A percentile compares a stretch with the other conserved stretches of the same genome.
Conservation (phyloP, 1,284 basidiomycete species). For the Trichosporon sp. region DNA sequence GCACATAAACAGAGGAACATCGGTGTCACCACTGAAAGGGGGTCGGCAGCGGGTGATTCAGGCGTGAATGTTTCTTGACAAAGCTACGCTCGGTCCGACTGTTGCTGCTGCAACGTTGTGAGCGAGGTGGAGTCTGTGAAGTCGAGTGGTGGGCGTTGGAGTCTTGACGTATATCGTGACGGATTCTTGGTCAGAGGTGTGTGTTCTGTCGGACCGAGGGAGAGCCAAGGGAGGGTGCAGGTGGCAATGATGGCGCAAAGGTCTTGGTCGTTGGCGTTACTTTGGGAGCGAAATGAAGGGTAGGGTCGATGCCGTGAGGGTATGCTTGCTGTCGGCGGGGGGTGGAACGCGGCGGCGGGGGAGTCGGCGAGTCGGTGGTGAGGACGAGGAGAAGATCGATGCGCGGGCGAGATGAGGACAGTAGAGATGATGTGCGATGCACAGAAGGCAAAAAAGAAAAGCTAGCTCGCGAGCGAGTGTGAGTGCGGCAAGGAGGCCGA, state of each 20-base stretch:
- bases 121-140: background rate
- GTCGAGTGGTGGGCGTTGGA: background rate
- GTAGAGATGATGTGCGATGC: background rate
- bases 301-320: background rate
- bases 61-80: background rate
- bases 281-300: background rate
- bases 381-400: background rate
- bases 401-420: background rate
- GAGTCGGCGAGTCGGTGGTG: background rate
- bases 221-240: background rate
- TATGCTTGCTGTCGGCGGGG: background rate
- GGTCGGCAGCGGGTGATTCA: background rate
- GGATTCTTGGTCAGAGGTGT: background rate
- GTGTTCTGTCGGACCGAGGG: background rate
- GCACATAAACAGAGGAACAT: background rate
- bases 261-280: slow-evolving; percentile 1
- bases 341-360: background rate
- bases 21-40: background rate
- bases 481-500: background rate
- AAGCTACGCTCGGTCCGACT: background rate
- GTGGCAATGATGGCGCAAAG: background rate
- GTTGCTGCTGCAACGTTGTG: background rate
- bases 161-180: background rate
- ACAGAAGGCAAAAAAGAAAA: background rate
- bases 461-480: too few species aligned